phyloP scores from a whole-genome alignment of 2,329 filamentous ascomycete genomes.

The Penicillium hesseltinei region DNA sequence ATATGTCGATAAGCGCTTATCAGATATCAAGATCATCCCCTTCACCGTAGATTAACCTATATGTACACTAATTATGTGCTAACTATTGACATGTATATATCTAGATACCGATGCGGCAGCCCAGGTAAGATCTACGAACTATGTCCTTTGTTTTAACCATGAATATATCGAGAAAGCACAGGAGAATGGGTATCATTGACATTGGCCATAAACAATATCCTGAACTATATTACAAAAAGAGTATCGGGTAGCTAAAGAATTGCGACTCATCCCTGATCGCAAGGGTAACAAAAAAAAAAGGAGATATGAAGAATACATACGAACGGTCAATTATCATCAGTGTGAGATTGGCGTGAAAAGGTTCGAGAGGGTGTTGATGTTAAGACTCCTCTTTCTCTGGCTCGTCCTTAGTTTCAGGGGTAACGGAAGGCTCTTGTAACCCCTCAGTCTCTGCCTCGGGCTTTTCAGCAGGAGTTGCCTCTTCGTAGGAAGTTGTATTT shows the following conservation, averaged over 20 bases:
- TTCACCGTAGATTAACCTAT: no score
- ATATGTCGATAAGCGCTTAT: constrained; percentile 8
- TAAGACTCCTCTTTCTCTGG: constrained; percentile 12
- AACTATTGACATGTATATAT: no score
- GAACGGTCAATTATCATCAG: constrained; percentile 5
- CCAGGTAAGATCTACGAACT: neutral
- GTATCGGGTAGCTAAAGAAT: constrained; percentile 1
- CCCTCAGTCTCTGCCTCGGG: constrained; percentile 3
- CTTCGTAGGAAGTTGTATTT: constrained; percentile 3
- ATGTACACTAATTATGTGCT: no score
- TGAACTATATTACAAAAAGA: constrained; percentile 25
- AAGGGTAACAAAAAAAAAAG: neutral
- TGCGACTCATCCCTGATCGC: neutral
- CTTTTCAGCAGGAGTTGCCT: constrained; percentile 12
- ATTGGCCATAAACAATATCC: constrained; percentile 25
- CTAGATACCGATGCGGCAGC: no score
- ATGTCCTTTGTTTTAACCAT: neutral
- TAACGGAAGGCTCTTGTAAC: neutral
- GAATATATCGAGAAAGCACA: neutral
- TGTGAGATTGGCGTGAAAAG: constrained; percentile 9
- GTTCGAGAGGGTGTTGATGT: neutral
- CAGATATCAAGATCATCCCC: neutral
- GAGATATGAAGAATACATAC: neutral
- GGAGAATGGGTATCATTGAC: constrained; percentile 27
- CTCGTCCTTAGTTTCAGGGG: constrained; percentile 9